A percentile compares a stretch with the other conserved stretches of the same genome.
Conservation (phyloP, 495 filamentous ascomycete species). For the Penicillium canariense region DNA sequence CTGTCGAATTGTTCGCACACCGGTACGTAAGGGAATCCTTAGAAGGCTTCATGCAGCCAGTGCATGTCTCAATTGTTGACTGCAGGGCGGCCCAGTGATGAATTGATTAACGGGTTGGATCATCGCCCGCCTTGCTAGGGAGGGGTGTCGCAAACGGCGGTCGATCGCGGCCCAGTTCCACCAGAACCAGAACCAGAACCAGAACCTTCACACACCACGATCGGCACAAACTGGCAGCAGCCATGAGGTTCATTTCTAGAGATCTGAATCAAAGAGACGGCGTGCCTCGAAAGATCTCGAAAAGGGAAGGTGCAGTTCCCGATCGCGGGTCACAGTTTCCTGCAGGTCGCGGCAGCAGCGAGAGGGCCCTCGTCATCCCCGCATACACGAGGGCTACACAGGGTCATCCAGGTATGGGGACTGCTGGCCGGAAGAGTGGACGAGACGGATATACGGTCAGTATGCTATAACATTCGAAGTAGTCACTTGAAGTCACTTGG, state of each 20-base stretch:
- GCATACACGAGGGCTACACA: neutral
- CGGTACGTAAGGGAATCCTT: constrained; percentile 8
- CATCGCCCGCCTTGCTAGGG: neutral
- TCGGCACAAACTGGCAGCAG: neutral
- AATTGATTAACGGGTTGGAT: neutral
- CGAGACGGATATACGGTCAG: neutral
- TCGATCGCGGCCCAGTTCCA: neutral
- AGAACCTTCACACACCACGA: too few relatives aligned
- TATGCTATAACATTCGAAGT: neutral
- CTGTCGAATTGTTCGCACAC: neutral
- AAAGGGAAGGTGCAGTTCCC: neutral
- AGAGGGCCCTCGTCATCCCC: neutral
- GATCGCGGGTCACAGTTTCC: too few relatives aligned
- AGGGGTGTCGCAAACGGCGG: constrained; percentile 13
- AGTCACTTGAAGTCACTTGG: neutral
- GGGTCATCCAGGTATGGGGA: neutral
- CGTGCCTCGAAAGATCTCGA: neutral
- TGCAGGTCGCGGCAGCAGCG: neutral
- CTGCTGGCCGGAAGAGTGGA: too few relatives aligned
- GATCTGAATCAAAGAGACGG: neutral
- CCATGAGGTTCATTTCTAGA: neutral
- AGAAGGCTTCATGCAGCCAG: neutral
- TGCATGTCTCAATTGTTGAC: constrained; percentile 6
- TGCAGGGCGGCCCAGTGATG: neutral
- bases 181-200: neutral